Percentiles rank a stretch among this genome's conserved stretches.
Evolutionary conservation across 176 grass and related monocot genomes (phyloP).

Genomic region (Avena sativa): DNA sequence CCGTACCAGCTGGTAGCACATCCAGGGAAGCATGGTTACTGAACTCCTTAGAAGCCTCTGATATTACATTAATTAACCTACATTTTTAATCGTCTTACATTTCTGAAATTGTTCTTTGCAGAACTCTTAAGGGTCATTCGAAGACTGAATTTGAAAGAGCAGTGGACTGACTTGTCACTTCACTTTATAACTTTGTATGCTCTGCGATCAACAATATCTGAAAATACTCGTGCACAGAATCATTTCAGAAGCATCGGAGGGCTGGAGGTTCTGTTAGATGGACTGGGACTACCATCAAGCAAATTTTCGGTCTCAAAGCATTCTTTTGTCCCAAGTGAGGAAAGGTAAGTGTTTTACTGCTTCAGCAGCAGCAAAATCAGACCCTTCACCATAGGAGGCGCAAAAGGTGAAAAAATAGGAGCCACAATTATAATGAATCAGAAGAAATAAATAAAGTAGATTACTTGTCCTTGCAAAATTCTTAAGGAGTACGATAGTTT

Average conservation of each 20-base stretch:
- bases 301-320: conserved; percentile 78
- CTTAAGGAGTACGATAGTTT: conserved; percentile 13
- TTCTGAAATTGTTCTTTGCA: conserved; percentile 61
- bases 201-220: conserved; percentile 79
- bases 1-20: conserved; percentile 11
- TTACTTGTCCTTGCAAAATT: neutral
- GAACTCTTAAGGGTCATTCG: conserved; percentile 94
- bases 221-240: conserved; percentile 92
- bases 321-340: conserved; percentile 66
- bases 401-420: neutral
- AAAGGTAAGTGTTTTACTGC: conserved; percentile 58
- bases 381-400: neutral
- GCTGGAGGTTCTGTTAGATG: conserved; percentile 96
- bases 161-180: conserved; percentile 87
- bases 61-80: conserved; percentile 14
- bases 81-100: conserved; percentile 38
- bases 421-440: neutral
- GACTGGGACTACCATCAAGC: conserved; percentile 89
- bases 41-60: conserved; percentile 27
- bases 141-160: conserved; percentile 93
- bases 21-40: conserved; percentile 16
- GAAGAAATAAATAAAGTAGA: conserved; percentile 27
- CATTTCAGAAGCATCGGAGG: conserved; percentile 99
- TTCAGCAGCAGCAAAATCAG: conserved; percentile 14
- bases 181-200: conserved; percentile 84